Conservation (phyloP, 2,329 filamentous ascomycete genomes). For the Penicillium sp. region DNA sequence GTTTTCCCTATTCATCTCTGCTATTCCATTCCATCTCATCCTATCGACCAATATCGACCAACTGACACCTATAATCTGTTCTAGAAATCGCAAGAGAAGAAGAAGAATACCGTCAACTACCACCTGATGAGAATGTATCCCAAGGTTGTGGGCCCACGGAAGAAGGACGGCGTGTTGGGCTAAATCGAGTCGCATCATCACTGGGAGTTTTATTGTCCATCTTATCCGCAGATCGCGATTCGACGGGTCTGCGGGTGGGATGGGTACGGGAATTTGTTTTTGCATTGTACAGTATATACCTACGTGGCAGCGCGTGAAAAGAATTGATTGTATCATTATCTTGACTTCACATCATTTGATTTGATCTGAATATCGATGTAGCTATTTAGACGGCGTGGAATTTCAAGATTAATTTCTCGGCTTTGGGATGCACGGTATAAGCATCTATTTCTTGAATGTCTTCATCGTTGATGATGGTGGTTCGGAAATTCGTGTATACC, state of each 20-base stretch:
- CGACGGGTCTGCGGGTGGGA: neutral
- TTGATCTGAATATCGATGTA: too few species aligned
- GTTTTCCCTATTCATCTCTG: slow-evolving; percentile 26
- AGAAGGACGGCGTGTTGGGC: slow-evolving; percentile 54
- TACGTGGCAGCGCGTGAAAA: slow-evolving; percentile 18
- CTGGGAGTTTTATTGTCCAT: slow-evolving; percentile 17
- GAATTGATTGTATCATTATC: slow-evolving; percentile 21
- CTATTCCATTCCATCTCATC: neutral
- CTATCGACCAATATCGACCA: slow-evolving; percentile 6
- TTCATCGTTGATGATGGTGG: slow-evolving; percentile 59
- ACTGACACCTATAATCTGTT: slow-evolving; percentile 1
- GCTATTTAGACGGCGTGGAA: slow-evolving; percentile 43
- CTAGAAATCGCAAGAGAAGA: slow-evolving; percentile 55
- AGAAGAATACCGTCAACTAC: slow-evolving; percentile 86
- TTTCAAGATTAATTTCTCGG: slow-evolving; percentile 58
- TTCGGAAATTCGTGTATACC: slow-evolving; percentile 68
- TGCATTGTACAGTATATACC: slow-evolving; percentile 30
- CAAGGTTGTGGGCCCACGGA: slow-evolving; percentile 68
- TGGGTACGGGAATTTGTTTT: slow-evolving; percentile 20
- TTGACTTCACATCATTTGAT: neutral
- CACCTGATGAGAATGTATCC: slow-evolving; percentile 77
- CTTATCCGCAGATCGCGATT: neutral
- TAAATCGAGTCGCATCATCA: slow-evolving; percentile 18
- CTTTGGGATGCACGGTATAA: slow-evolving; percentile 59
- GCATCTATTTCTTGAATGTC: slow-evolving; percentile 65